Evolutionary conservation across 2,329 filamentous ascomycete species (phyloP), one percentile per base, ranked within the genome.

Genomic region (Colletotrichum tabaci): DNA sequence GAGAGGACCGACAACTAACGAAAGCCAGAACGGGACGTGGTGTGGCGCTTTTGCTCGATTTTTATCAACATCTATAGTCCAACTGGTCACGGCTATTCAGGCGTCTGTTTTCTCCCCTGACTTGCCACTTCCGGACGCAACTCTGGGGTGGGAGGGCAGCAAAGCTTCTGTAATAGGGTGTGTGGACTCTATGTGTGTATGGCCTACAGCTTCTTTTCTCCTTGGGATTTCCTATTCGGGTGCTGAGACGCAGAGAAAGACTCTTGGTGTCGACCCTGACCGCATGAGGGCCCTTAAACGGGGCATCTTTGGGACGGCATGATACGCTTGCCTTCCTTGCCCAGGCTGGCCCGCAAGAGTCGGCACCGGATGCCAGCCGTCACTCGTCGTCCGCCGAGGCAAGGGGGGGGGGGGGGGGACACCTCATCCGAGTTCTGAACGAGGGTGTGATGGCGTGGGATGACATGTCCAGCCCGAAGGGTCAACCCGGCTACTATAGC

Each of bases 151-250:
- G 30, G 9, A 8, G 30, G 65, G 53, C 65, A 53, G 18, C 16
- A 15, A 64, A 56, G 53, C 40, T 69, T 64, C 49, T 53, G 46
- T 49, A 21, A 44, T 50, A 21, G 60, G 40, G 57, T 63, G 69
- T 58, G 67, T 61, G 53, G 66, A 55, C 26, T 18, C 53, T 26
- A 49, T 30, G 30, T 9, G 23, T 58, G 60, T 69, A 46, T 69
- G 47, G 46, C 16, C 40, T 15, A 57, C 16, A 55, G 50, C 65
- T 72, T 60, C 65, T 47, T 72, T 72, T 69, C 69, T 72, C 65
- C 65, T 15, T 38, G 6, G 21, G 15, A 16, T 63, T 69, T 35
- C 65, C 69, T 44, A 9, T 72, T 64, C 35, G 58, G 60, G 69
- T 47, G n/a, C n/a, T 69, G 58, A 61, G 69, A 72, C 65, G 47